Evolutionary conservation across 192 early-diverging fungal species (phyloP).

Genomic region (Podila clonocystis): DNA sequence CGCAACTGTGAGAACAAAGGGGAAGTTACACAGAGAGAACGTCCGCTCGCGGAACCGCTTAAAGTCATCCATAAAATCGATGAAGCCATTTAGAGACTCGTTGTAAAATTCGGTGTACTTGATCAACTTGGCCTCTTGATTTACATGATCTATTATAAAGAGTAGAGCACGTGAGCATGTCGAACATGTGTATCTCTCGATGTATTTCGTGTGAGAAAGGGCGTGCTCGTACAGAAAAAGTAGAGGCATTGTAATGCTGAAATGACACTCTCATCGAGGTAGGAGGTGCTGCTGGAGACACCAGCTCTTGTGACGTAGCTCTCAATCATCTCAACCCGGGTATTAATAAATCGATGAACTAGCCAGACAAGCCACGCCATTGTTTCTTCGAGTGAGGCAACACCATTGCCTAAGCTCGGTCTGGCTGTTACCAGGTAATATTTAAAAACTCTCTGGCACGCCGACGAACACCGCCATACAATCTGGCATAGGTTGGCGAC

Average conservation of each 20-base stretch:
- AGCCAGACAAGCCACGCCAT: conserved; percentile 47
- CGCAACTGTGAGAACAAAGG: conserved; percentile 75
- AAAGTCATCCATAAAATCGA: conserved; percentile 83
- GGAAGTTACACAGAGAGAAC: conserved; percentile 81
- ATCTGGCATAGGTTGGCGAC: conserved; percentile 45
- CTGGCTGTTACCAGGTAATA: conserved; percentile 37
- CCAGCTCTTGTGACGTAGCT: conserved; percentile 19
- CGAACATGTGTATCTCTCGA: too few relatives aligned
- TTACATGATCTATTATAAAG: conserved; percentile 63
- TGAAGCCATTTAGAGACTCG: conserved; percentile 70
- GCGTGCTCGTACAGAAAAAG: conserved; percentile 36
- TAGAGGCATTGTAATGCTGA: conserved; percentile 38
- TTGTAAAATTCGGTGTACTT: conserved; percentile 77
- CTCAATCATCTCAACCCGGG: conserved; percentile 34
- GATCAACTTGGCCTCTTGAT: conserved; percentile 64
- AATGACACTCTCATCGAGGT: conserved; percentile 35
- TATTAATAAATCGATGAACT: conserved; percentile 44
- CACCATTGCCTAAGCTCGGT: conserved; percentile 27
- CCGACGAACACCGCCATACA: conserved; percentile 32
- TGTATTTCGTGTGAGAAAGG: too few relatives aligned
- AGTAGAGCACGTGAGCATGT: background rate
- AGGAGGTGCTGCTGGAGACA: conserved; percentile 29
- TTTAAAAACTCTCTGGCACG: conserved; percentile 42
- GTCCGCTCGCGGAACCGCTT: conserved; percentile 70
- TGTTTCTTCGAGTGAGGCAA: conserved; percentile 39